phyloP scores from a whole-genome alignment of 2,329 filamentous ascomycete species.

The Aureobasidium sp. region DNA sequence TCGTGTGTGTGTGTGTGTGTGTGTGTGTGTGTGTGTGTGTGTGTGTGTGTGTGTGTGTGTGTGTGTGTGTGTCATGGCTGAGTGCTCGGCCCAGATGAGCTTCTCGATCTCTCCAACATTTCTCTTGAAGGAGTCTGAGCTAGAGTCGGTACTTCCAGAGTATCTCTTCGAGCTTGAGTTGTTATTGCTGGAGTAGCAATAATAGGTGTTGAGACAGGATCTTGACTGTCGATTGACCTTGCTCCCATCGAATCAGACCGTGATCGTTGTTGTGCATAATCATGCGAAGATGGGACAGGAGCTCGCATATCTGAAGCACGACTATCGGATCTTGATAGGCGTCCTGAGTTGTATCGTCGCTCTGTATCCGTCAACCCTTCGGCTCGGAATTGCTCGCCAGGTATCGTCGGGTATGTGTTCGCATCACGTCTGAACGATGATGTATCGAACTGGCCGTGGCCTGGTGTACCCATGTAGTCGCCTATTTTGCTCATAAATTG shows the following conservation, averaged over 20 bases:
- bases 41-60: too few species aligned
- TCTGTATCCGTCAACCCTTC: slow-evolving; percentile 30
- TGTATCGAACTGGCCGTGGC: slow-evolving; percentile 34
- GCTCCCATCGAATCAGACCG: slow-evolving; percentile 13
- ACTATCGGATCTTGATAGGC: slow-evolving; percentile 32
- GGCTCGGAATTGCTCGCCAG: slow-evolving; percentile 45
- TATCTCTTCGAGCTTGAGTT: slow-evolving; percentile 14
- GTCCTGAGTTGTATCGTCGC: slow-evolving; percentile 32
- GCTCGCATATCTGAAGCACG: slow-evolving; percentile 23
- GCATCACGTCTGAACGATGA: slow-evolving; percentile 41
- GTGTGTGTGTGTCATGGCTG: not conserved
- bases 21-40: too few species aligned
- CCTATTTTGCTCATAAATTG: slow-evolving; percentile 33
- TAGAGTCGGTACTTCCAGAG: slow-evolving; percentile 18
- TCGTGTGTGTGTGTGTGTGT: too few species aligned
- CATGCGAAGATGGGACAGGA: not conserved
- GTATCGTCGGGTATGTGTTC: slow-evolving; percentile 47
- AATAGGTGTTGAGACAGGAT: not conserved
- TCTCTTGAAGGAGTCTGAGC: not conserved
- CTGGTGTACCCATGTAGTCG: slow-evolving; percentile 9
- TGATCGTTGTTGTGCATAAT: not conserved
- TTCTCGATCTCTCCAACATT: not conserved
- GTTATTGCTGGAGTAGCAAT: not conserved
- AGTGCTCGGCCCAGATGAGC: not conserved
- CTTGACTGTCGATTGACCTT: slow-evolving; percentile 13